Base-by-base conservation (phyloP, 2,329 filamentous ascomycete genomes). In the Epichloe hybrida region DNA sequence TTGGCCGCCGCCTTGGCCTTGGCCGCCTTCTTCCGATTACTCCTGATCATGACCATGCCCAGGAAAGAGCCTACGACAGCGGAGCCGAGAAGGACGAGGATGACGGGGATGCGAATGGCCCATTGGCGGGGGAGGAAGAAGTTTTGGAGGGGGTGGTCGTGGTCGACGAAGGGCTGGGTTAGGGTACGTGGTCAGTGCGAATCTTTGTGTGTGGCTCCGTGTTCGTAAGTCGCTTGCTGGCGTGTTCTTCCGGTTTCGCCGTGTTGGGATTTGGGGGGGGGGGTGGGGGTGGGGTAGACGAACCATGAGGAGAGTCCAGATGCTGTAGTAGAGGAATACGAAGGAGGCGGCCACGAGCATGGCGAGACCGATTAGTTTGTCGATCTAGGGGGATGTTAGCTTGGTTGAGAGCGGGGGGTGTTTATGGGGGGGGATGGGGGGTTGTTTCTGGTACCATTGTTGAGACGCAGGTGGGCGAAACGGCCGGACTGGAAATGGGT, bases 261-360 rank as follows among this genome's bases (percentile, higher is more conserved):
- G 27, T 31, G 27, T 9, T 9, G 27, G 27, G 27, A 9, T 27
- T n/a, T 15, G 4, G 21, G 35, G 7, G 5, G 35, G 49, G n/a
- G n/a, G n/a, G n/a, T n/a, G n/a, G 4, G 21, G 35, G 7, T 3
- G 35, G 49, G 31, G 46, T 36, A 45, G 46, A 62, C 71, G 53
- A 80, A 96, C 93, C 87, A 98, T 97, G 58, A 97, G 78, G 57
- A 98, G 78, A 31, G 93, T 95, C 93, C 93, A 98, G 69, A 95
- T 80, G 56, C 88, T 93, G 75, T 98, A 98, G 80, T 98, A 98
- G 62, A 78, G 71, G 62, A 81, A 81, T 62, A 81, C 74, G 67
- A 79, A 74, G 56, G 77, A 74, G 62, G 78, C 76, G 67, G 76
- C 78, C 77, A 79, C 77, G 67, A 81, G 75, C 78, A 81, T 81